Conservation (phyloP, 2,329 filamentous ascomycete genomes). For the Pseudocercospora vitis region DNA sequence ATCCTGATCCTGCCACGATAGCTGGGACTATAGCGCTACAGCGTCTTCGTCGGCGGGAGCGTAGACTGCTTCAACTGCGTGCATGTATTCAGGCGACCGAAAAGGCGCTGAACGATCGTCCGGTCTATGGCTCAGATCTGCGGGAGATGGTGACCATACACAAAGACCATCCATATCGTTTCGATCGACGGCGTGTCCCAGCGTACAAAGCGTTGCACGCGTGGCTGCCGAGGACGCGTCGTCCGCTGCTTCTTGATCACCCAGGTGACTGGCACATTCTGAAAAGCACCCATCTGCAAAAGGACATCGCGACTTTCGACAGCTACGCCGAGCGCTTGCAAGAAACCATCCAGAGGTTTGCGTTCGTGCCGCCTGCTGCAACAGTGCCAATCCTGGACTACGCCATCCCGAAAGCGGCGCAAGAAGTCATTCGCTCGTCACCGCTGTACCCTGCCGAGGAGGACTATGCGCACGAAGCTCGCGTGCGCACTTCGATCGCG, state of each 20-base stretch:
- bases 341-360: conserved; percentile 78
- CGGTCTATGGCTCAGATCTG: conserved; percentile 36
- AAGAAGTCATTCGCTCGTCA: conserved; percentile 30
- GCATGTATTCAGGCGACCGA: conserved; percentile 32
- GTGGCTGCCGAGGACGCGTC: conserved; percentile 25
- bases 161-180: conserved; percentile 23
- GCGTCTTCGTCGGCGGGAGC: conserved; percentile 27
- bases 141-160: conserved; percentile 32
- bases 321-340: conserved; percentile 72
- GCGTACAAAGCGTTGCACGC: conserved; percentile 21
- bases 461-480: conserved; percentile 92
- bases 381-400: conserved; percentile 57
- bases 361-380: conserved; percentile 86
- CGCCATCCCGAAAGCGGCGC: conserved; percentile 27
- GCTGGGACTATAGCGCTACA: conserved; percentile 31
- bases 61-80: conserved; percentile 32
- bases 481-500: conserved; percentile 89
- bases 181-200: conserved; percentile 17
- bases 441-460: conserved; percentile 44
- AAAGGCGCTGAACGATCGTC: conserved; percentile 20
- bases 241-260: conserved; percentile 31
- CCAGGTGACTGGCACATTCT: conserved; percentile 29
- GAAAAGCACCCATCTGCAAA: conserved; percentile 28
- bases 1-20: conserved; percentile 31
- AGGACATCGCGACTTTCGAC: conserved; percentile 60